Evolutionary conservation across 2,329 filamentous ascomycete genomes (phyloP), one percentile per base, ranked within the genome.

Genomic region (Clathrospora elynae): DNA sequence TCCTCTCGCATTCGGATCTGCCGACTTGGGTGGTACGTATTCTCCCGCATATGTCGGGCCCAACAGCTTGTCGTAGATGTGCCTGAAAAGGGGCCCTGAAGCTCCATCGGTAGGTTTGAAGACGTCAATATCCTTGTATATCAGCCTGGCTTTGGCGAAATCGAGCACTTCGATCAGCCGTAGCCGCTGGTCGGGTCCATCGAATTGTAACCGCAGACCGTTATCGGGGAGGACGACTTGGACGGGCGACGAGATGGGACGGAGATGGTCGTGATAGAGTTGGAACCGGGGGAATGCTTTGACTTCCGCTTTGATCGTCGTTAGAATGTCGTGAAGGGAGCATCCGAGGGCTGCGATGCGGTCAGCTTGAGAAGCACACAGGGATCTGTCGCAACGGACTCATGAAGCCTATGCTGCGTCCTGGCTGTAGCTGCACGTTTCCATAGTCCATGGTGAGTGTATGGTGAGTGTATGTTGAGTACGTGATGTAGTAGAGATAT

Each of bases 41-140:
- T 99, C 93, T 51, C 93, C 93, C 1, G 88, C 88, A 67, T 95
- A 97, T 0, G 92, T 95, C 12, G 91, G 91, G 0, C 93, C 93
- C 51, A 99, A 85, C n/a, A 96, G 77, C 38, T 88, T 85, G 61
- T 95, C 90, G 68, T 97, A 99, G 55, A 99, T 86, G 68, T 95
- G 89, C 46, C 86, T 81, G 68, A 96, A 96, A 11, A 82, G 86
- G 4, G 90, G 91, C 0, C 89, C 89, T 7, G 70, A 68, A 5
- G 49, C 55, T 24, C 64, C 61, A 12, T 70, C 69, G 45, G 59
- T 59, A 2, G 80, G 80, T 62, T 89, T 91, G 38, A 90, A 79
- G 11, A 96, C 81, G 52, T 95, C 88, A 38, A 85, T 84, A 51
- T 82, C 82, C 59, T 89, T 93, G 73, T 96, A 95, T 12, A 85